Conservation (phyloP, 2,329 filamentous ascomycete genomes). For the Ceratocystis lukuohia region DNA sequence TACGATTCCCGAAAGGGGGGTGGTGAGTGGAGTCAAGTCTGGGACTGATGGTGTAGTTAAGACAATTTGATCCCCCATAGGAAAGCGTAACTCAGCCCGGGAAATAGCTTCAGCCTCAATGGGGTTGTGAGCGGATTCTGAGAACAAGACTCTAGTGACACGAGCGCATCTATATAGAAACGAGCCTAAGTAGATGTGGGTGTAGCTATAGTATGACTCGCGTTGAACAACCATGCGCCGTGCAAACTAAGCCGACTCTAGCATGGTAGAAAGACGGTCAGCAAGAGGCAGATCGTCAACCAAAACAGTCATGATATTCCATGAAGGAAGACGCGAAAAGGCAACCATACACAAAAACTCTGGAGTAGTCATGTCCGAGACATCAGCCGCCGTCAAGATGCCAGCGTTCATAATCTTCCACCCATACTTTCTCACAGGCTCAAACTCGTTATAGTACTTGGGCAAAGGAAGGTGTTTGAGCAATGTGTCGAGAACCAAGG, state of each 20-base stretch:
- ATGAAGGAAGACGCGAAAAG: constrained; percentile 12
- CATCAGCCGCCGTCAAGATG: neutral
- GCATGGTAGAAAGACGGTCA: constrained; percentile 12
- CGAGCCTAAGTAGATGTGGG: constrained; percentile 8
- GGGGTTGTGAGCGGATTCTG: neutral
- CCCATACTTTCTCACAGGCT: neutral
- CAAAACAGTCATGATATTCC: constrained; percentile 6
- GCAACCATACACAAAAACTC: constrained; percentile 12
- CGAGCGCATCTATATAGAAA: constrained; percentile 5
- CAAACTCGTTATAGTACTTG: constrained; percentile 4
- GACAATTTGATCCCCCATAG: neutral
- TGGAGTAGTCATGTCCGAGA: neutral
- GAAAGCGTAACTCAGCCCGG: neutral
- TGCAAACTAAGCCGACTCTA: constrained; percentile 10
- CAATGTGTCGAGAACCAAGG: constrained; percentile 1
- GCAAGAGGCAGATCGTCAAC: neutral
- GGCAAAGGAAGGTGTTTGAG: constrained; percentile 11
- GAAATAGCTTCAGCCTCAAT: constrained; percentile 4
- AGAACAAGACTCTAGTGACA: neutral
- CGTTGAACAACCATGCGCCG: constrained; percentile 12
- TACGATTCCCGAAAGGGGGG: neutral
- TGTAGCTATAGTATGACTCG: neutral
- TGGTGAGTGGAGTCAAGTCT: neutral
- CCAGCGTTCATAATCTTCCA: neutral
- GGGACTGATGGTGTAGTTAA: neutral